These are phyloP conservation scores for Pelargonium citronellum DNA, from an alignment of 441 rosid genomes.

Conservation along the genomic window DNA sequence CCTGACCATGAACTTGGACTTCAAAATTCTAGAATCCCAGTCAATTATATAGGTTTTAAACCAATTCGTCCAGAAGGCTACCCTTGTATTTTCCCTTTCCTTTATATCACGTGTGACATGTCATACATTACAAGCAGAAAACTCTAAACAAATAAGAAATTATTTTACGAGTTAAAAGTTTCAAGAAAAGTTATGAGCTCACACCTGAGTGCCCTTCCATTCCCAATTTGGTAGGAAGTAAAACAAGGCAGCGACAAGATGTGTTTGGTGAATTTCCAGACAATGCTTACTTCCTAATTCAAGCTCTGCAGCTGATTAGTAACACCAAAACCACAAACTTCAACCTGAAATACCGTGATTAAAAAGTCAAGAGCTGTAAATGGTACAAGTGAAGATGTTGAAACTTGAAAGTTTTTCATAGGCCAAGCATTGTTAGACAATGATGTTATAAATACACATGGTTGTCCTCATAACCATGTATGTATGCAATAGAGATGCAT, in stretches of 20 bases:
- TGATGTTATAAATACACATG: too few species aligned
- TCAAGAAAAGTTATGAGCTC: constrained; percentile 20
- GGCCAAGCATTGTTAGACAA: neutral
- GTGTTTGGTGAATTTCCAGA: constrained; percentile 14
- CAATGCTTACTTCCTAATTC: constrained; percentile 15
- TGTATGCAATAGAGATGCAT: too few species aligned
- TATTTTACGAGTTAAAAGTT: neutral
- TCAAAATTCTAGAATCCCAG: too few species aligned
- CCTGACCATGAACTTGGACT: too few species aligned
- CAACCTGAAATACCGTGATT: constrained; percentile 15
- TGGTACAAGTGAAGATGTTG: neutral
- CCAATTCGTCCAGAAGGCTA: too few species aligned
- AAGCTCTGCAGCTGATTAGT: constrained; percentile 11
- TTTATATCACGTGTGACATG: neutral
- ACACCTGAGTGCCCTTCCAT: constrained; percentile 31
- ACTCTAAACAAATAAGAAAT: neutral
- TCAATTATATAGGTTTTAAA: too few species aligned
- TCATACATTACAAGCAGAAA: constrained; percentile 4
- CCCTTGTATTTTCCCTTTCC: too few species aligned
- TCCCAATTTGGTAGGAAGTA: constrained; percentile 6
- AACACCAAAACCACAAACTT: constrained; percentile 11
- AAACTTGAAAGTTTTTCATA: neutral
- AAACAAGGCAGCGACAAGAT: constrained; percentile 14
- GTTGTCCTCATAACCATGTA: too few species aligned
- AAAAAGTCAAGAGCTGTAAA: constrained; percentile 1